Evolutionary conservation across 2,329 filamentous ascomycete species (phyloP).

Genomic region (Neoarthrinium moseri): DNA sequence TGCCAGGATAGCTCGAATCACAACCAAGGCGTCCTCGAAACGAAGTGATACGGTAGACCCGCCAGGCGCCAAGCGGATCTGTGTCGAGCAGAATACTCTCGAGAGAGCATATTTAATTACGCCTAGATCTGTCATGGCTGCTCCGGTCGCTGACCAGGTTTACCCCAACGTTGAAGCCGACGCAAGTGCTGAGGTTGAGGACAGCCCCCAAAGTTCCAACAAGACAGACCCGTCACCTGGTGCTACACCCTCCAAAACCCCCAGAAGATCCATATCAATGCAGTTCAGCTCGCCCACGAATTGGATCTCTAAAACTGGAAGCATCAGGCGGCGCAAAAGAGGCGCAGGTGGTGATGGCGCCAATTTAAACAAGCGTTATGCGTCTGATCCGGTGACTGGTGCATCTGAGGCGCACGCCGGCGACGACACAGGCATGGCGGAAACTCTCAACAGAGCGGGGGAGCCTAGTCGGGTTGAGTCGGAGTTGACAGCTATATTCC

Average conservation of each 20-base stretch:
- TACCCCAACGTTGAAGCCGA: slow-evolving; percentile 11
- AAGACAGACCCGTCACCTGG: slow-evolving; percentile 28
- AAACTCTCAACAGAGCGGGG: slow-evolving; percentile 22
- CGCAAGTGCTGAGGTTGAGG: slow-evolving; percentile 15
- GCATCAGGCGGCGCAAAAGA: slow-evolving; percentile 55
- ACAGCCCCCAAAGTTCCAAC: slow-evolving; percentile 23
- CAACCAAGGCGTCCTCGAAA: slow-evolving; percentile 19
- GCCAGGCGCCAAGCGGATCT: slow-evolving; percentile 26
- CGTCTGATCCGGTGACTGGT: slow-evolving; percentile 49
- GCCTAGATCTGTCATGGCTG: slow-evolving; percentile 24
- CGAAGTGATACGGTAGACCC: slow-evolving; percentile 25
- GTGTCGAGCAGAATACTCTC: slow-evolving; percentile 29
- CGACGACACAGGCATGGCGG: slow-evolving; percentile 20
- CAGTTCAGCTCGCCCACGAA: slow-evolving; percentile 56
- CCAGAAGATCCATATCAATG: slow-evolving; percentile 57
- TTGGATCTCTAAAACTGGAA: slow-evolving; percentile 57
- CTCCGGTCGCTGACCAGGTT: slow-evolving; percentile 11
- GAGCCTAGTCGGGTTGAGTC: slow-evolving; percentile 26
- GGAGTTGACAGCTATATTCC: slow-evolving; percentile 28
- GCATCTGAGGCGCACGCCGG: slow-evolving; percentile 27
- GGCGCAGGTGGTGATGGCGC: slow-evolving; percentile 32
- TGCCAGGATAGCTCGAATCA: slow-evolving; percentile 28
- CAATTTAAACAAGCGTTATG: slow-evolving; percentile 47
- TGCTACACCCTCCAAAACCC: slow-evolving; percentile 41
- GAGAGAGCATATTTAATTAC: slow-evolving; percentile 36